Evolutionary conservation across 148 eudicot species (phyloP).

Genomic region (Spergularia bocconei): DNA sequence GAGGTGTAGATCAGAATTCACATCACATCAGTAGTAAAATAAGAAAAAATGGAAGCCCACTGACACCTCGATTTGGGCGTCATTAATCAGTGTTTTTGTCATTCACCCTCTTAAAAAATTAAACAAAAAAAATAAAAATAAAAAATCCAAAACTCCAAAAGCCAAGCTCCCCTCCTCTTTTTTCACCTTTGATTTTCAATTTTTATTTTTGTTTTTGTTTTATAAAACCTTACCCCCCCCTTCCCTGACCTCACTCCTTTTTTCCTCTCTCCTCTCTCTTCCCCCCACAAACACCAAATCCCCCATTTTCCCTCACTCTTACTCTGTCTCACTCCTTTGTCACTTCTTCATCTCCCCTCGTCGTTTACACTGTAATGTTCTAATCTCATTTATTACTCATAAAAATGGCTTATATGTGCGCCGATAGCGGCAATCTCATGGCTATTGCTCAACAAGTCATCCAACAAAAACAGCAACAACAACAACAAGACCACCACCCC

Average conservation of each 20-base stretch:
- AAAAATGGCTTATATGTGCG: slow-evolving; percentile 77
- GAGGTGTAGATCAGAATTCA: too few relatives aligned
- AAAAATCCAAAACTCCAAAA: too few relatives aligned
- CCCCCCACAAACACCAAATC: background rate
- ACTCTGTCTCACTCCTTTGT: background rate
- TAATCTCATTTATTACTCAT: too few relatives aligned
- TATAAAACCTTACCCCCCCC: slow-evolving; percentile 7
- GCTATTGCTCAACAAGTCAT: slow-evolving; percentile 94
- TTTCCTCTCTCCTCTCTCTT: background rate
- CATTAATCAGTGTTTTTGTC: slow-evolving; percentile 28
- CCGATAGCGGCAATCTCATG: slow-evolving; percentile 96
- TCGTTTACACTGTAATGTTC: background rate
- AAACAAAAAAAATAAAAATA: too few relatives aligned
- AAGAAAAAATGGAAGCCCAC: slow-evolving; percentile 7
- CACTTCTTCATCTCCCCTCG: background rate
- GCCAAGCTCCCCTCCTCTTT: background rate
- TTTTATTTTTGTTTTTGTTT: too few relatives aligned
- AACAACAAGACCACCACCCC: slow-evolving; percentile 54
- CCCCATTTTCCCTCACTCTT: background rate
- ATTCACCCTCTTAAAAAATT: too few relatives aligned
- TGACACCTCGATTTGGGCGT: slow-evolving; percentile 31
- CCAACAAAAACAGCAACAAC: slow-evolving; percentile 73
- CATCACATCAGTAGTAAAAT: too few relatives aligned
- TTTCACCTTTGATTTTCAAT: too few relatives aligned
- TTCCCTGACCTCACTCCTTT: background rate